phyloP scores from a whole-genome alignment of 2,329 filamentous ascomycete species.

The Talaromyces sp. region DNA sequence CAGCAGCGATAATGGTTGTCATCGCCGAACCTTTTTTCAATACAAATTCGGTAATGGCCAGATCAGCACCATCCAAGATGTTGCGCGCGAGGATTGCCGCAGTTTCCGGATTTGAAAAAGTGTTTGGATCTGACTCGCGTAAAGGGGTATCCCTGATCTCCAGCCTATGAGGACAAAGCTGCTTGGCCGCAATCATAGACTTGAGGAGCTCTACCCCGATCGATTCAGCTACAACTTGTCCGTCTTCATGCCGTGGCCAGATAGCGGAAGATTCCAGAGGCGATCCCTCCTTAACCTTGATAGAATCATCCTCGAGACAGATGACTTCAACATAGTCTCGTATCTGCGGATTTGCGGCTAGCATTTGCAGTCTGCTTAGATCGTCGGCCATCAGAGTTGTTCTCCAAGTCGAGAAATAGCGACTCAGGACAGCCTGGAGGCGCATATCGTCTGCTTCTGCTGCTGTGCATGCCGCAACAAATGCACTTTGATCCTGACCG shows the following conservation, averaged over 20 bases:
- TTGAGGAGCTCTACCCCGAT: constrained; percentile 6
- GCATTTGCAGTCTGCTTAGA: constrained; percentile 14
- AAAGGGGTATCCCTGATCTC: background rate
- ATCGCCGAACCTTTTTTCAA: background rate
- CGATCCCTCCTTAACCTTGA: background rate
- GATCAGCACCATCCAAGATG: background rate
- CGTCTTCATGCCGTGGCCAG: constrained; percentile 10
- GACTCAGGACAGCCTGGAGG: constrained; percentile 11
- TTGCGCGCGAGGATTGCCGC: background rate
- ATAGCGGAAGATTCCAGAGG: constrained; percentile 7
- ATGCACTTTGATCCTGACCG: constrained; percentile 9
- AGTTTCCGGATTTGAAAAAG: background rate
- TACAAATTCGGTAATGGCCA: background rate
- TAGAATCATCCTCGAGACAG: background rate
- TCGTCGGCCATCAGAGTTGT: constrained; percentile 13
- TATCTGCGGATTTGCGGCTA: constrained; percentile 4
- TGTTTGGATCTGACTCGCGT: too few species aligned
- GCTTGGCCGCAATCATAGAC: constrained; percentile 4
- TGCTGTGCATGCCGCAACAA: constrained; percentile 12
- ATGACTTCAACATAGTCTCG: constrained; percentile 12
- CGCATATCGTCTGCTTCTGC: constrained; percentile 5
- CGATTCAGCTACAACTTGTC: constrained; percentile 1
- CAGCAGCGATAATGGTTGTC: background rate
- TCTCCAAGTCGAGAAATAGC: constrained; percentile 14
- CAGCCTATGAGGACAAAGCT: constrained; percentile 6